These are phyloP conservation scores for Calendula officinalis DNA, from an alignment of 129 eudicot genomes.

Conservation along the genomic window DNA sequence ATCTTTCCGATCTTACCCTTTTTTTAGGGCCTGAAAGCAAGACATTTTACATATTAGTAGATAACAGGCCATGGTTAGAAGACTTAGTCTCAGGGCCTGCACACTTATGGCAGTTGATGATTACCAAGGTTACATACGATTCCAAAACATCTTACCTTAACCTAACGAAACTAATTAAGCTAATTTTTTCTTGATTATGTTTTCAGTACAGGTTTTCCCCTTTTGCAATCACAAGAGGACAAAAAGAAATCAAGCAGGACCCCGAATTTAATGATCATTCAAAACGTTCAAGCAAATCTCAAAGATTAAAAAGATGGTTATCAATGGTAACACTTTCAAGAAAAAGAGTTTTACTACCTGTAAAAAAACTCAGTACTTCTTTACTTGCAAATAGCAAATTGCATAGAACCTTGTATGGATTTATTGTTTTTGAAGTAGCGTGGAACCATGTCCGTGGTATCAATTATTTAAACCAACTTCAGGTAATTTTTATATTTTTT, in stretches of 20 bases:
- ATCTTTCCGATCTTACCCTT: slow-evolving; percentile 86
- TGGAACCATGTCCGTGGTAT: slow-evolving; percentile 92
- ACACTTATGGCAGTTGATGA: slow-evolving; percentile 96
- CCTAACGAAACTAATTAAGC: background rate
- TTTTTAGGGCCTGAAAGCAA: slow-evolving; percentile 82
- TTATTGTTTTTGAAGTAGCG: slow-evolving; percentile 81
- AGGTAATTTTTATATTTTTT: slow-evolving; percentile 43
- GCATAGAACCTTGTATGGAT: slow-evolving; percentile 86
- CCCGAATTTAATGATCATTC: slow-evolving; percentile 38
- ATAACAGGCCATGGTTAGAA: slow-evolving; percentile 88
- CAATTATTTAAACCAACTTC: slow-evolving; percentile 84
- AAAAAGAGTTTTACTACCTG: slow-evolving; percentile 83
- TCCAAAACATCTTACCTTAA: slow-evolving; percentile 16
- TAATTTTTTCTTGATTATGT: slow-evolving; percentile 1
- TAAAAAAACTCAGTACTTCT: slow-evolving; percentile 65
- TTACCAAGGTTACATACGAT: slow-evolving; percentile 74
- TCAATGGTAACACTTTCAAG: slow-evolving; percentile 59
- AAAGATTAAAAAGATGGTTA: slow-evolving; percentile 56
- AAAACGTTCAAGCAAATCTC: slow-evolving; percentile 32
- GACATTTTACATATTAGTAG: slow-evolving; percentile 77
- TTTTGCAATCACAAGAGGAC: slow-evolving; percentile 74
- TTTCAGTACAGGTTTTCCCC: slow-evolving; percentile 96
- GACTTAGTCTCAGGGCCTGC: slow-evolving; percentile 91
- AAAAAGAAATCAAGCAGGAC: slow-evolving; percentile 51
- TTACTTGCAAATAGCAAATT: slow-evolving; percentile 68